These are phyloP conservation scores for Ophiostoma quercus DNA, from an alignment of 2,329 filamentous ascomycete species.

Conservation along the genomic window DNA sequence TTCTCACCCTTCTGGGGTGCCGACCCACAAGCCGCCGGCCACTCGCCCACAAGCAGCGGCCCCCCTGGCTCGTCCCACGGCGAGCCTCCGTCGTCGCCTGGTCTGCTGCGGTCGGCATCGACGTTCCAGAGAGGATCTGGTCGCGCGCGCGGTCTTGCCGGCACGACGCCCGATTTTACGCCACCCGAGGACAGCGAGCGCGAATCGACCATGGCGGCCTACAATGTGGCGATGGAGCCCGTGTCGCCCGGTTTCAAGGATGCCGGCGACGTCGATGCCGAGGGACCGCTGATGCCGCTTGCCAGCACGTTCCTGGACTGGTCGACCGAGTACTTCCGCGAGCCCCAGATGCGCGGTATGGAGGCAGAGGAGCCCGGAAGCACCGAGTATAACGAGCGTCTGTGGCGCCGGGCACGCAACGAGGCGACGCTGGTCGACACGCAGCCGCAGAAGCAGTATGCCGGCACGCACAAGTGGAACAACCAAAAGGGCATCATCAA, in stretches of 20 bases:
- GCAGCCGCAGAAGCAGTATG: slow-evolving; percentile 85
- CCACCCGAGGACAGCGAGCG: slow-evolving; percentile 73
- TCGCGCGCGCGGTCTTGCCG: slow-evolving; percentile 15
- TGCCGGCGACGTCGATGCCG: slow-evolving; percentile 41
- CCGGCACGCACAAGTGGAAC: slow-evolving; percentile 82
- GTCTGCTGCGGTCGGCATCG: slow-evolving; percentile 37
- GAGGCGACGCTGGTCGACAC: slow-evolving; percentile 88
- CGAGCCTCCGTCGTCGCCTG: slow-evolving; percentile 31
- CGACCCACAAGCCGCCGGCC: slow-evolving; percentile 34
- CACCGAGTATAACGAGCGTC: slow-evolving; percentile 87
- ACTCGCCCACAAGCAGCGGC: neutral
- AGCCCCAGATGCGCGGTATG: slow-evolving; percentile 95
- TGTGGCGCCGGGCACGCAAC: slow-evolving; percentile 90
- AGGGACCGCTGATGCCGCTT: slow-evolving; percentile 64
- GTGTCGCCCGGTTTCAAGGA: slow-evolving; percentile 71
- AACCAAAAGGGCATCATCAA: slow-evolving; percentile 77
- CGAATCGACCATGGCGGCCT: slow-evolving; percentile 59
- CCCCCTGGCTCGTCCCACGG: slow-evolving; percentile 20
- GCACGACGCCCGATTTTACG: slow-evolving; percentile 38
- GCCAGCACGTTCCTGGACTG: slow-evolving; percentile 84
- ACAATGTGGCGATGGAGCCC: slow-evolving; percentile 71
- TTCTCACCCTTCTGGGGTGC: slow-evolving; percentile 53
- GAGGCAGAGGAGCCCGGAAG: slow-evolving; percentile 96
- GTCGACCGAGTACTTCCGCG: slow-evolving; percentile 96
- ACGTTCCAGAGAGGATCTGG: slow-evolving; percentile 23